phyloP scores from a whole-genome alignment of 1,284 basidiomycete genomes.

The Coniophora puteana region DNA sequence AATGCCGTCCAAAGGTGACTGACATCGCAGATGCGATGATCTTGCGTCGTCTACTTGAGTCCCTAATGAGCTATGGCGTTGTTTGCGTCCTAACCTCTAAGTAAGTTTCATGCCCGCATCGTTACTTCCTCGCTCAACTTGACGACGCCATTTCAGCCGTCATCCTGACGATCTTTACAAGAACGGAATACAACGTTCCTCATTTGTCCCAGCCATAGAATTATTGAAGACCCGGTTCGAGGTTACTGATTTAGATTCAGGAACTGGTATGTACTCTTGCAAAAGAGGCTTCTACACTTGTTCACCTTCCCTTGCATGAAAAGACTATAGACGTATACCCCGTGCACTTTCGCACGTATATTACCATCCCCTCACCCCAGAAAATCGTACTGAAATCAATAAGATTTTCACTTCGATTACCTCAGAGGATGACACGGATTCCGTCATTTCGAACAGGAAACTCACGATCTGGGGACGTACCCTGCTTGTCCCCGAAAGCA shows the following conservation, averaged over 20 bases:
- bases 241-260: constrained; percentile 91
- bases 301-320: constrained; percentile 9
- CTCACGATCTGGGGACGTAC: constrained; percentile 89
- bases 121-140: constrained; percentile 7
- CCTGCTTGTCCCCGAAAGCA: constrained; percentile 78
- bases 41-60: constrained; percentile 84
- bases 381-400: constrained; percentile 67
- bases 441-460: constrained; percentile 61
- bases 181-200: constrained; percentile 97
- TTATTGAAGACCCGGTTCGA: constrained; percentile 85
- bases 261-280: constrained; percentile 62
- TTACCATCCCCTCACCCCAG: constrained; percentile 72
- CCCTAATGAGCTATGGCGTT: constrained; percentile 84
- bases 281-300: not conserved
- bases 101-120: constrained; percentile 42
- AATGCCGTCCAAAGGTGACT: constrained; percentile 65
- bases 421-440: constrained; percentile 36
- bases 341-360: constrained; percentile 91
- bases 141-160: constrained; percentile 56
- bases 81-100: constrained; percentile 97
- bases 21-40: constrained; percentile 99
- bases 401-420: constrained; percentile 81
- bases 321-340: constrained; percentile 91
- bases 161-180: constrained; percentile 98
- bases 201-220: constrained; percentile 94